Evolutionary conservation across 2,329 filamentous ascomycete species (phyloP).

Genomic region (Nothophaeocryptopus gaeumannii): DNA sequence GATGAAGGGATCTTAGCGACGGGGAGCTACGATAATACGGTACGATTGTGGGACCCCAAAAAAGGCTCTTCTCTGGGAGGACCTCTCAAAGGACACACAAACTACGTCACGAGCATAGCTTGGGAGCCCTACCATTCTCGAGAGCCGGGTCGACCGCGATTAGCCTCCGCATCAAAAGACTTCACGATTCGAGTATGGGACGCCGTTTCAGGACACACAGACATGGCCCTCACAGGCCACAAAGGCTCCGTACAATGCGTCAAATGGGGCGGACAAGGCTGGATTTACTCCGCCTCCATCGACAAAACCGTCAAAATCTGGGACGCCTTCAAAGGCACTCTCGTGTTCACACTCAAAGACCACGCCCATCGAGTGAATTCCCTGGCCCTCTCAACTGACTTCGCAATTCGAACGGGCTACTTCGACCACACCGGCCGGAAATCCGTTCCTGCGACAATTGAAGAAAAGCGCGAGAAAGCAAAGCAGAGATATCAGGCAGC

Average conservation of each 20-base stretch:
- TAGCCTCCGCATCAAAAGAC: conserved; percentile 89
- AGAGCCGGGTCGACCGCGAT: conserved; percentile 65
- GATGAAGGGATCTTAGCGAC: conserved; percentile 80
- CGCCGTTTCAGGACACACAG: conserved; percentile 71
- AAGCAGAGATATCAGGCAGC: conserved; percentile 82
- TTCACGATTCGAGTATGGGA: conserved; percentile 85
- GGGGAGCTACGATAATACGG: conserved; percentile 87
- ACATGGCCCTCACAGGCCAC: conserved; percentile 83
- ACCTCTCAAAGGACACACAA: conserved; percentile 77
- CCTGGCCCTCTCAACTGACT: conserved; percentile 88
- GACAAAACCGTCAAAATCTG: conserved; percentile 92
- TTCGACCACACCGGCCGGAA: conserved; percentile 73
- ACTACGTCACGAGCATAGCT: conserved; percentile 81
- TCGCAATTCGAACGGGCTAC: conserved; percentile 79
- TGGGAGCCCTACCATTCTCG: conserved; percentile 95
- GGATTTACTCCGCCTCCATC: conserved; percentile 80
- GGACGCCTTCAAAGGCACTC: conserved; percentile 74
- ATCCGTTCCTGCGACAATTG: conserved; percentile 64
- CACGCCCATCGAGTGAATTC: conserved; percentile 98
- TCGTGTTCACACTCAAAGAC: conserved; percentile 73
- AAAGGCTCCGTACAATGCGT: conserved; percentile 87
- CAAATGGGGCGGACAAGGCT: conserved; percentile 86
- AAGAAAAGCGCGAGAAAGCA: conserved; percentile 71
- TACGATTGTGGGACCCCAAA: conserved; percentile 84
- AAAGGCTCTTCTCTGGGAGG: conserved; percentile 72